Percentiles rank a stretch among this genome's conserved stretches.
These are phyloP conservation scores for Stephania japonica DNA, from an alignment of 164 flowering plant genomes.

Conservation along the genomic window DNA sequence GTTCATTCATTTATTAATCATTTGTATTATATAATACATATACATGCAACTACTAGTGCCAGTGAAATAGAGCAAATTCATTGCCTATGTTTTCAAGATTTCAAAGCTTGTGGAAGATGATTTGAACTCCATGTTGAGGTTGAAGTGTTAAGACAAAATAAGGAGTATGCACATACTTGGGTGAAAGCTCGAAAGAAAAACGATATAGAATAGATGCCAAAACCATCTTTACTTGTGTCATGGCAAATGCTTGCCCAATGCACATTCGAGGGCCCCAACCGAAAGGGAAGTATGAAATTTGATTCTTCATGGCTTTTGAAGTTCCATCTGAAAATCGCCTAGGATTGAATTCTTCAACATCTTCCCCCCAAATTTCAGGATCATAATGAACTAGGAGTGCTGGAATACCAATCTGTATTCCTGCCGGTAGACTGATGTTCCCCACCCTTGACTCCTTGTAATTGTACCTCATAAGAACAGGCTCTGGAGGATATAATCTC, in stretches of 20 bases:
- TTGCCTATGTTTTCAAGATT: background rate
- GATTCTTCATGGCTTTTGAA: conserved; percentile 6
- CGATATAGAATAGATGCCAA: background rate
- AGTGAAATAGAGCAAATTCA: too few relatives aligned
- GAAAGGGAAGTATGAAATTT: background rate
- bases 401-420: background rate
- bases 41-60: too few relatives aligned
- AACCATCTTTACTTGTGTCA: conserved; percentile 3
- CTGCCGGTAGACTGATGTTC: background rate
- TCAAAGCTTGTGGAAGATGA: conserved; percentile 11
- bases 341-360: conserved; percentile 6
- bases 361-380: conserved; percentile 6
- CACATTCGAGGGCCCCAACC: conserved; percentile 8
- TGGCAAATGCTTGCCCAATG: conserved; percentile 5
- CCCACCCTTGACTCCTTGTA: background rate
- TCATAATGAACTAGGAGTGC: conserved; percentile 6
- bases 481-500: background rate
- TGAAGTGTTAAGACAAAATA: conserved; percentile 6
- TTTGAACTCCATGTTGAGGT: conserved; percentile 18
- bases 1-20: too few relatives aligned
- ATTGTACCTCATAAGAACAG: background rate
- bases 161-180: conserved; percentile 15
- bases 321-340: conserved; percentile 5
- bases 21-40: too few relatives aligned
- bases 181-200: conserved; percentile 7